These are phyloP conservation scores for Cladosporium sp. DNA, from an alignment of 2,329 filamentous ascomycete genomes.

Conservation along the genomic window DNA sequence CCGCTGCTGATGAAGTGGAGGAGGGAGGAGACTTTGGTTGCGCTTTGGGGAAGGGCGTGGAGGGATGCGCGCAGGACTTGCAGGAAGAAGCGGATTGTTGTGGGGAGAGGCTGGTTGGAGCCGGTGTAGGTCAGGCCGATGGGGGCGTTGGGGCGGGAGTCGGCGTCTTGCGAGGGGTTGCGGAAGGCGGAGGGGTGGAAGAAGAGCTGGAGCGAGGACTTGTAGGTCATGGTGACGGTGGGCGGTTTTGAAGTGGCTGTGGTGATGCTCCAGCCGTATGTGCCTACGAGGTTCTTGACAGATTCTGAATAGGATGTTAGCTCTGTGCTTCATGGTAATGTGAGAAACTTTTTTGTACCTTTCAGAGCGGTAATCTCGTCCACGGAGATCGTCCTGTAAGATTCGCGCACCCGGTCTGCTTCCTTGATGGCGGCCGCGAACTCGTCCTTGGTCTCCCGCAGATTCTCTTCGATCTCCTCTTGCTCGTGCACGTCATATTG, in stretches of 20 bases:
- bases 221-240: constrained; percentile 67
- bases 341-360: constrained; percentile 42
- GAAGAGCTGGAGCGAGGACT: constrained; percentile 64
- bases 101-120: constrained; percentile 46
- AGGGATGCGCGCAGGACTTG: constrained; percentile 64
- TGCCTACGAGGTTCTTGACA: constrained; percentile 58
- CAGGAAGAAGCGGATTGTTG: constrained; percentile 69
- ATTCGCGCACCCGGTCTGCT: constrained; percentile 76
- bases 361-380: constrained; percentile 75
- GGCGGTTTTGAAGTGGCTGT: constrained; percentile 52
- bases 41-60: constrained; percentile 53
- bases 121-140: constrained; percentile 67
- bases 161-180: constrained; percentile 18
- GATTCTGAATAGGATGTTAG: constrained; percentile 49
- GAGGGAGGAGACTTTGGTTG: constrained; percentile 52
- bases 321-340: not conserved
- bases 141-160: constrained; percentile 38
- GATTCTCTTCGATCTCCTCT: constrained; percentile 56
- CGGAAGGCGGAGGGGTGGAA: constrained; percentile 61
- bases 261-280: constrained; percentile 66
- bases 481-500: constrained; percentile 62
- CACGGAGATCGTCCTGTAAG: constrained; percentile 82
- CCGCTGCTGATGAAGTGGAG: constrained; percentile 53
- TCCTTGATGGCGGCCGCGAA: constrained; percentile 70
- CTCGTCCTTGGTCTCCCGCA: constrained; percentile 60